Base-by-base conservation (phyloP, 2,329 filamentous ascomycete genomes). In the Westerdykella ornata region DNA sequence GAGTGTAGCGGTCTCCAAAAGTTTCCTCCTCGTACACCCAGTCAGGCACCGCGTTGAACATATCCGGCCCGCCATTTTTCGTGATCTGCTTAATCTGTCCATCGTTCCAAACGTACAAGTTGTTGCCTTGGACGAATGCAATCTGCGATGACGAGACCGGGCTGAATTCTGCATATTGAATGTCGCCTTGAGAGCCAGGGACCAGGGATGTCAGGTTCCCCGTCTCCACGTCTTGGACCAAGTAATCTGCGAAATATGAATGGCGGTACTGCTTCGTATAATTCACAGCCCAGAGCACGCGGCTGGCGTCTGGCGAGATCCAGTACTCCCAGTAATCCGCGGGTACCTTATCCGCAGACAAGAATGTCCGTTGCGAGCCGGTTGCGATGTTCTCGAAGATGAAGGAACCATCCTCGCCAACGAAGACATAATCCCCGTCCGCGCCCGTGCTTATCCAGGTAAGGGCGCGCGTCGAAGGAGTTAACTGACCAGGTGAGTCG, bases 251-350 rank as follows among this genome's bases (percentile, higher is more conserved):
- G 56, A 80, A 81, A 62, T 80, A 84, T 5, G 81, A 82, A 63
- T 84, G 68, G 1, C 82, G 77, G 54, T 85, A 84, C 57, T 82
- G 75, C 62, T 83, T 82, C 12, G 78, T 84, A 58, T 78, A 74
- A 53, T 85, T 84, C 40, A 77, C 72, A 1, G 80, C 72, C 65
- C 81, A 78, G 14, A 85, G 65, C 0, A 85, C 72, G 39, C 74
- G 73, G 16, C 71, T 72, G 5, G 75, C 69, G 53, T 82, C 78
- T 2, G 76, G 65, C 31, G 76, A 78, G 48, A 85, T 80, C 66
- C 72, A 80, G 59, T 79, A 84, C 33, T 78, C 75, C 45, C 68
- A 67, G 44, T 76, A 68, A 38, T 73, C 72, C 1, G 68, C 62
- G 0, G 80, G 80, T 2, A 84, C 70, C 45, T 77, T 68, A 44